Evolutionary conservation across 257 asterid genomes (phyloP), one percentile per base, ranked within the genome.

Genomic region (Ligustrum vulgare): DNA sequence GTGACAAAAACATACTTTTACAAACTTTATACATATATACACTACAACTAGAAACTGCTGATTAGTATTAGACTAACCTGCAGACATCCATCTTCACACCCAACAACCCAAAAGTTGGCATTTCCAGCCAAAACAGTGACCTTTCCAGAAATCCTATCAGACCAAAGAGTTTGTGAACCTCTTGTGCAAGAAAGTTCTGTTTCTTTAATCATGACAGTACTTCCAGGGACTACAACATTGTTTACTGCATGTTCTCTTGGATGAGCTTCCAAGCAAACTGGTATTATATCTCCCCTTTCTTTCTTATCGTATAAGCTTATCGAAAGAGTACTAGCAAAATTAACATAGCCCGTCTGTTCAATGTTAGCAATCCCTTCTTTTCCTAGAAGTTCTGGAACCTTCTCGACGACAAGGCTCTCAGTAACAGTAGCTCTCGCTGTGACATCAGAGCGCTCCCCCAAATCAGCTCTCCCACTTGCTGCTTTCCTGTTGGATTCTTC

Each of bases 71-170:
- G 32, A 78, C 87, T 75, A 82, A 91, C 99, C 97, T 95, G 99
- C 73, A 95, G 83, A 25, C 93, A 90, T 79, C 99, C 99, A 84
- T 93, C 99, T 80, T 95, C 98, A 86, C 96, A 91, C 12, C 99
- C 98, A 58, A 91, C 96, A 36, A 96, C 98, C 99, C 99, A 95
- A 75, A 95, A 95, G 88, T 95, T 93, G 43, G 88, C 83, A 89
- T 95, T 95, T 74, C 99, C 99, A 81, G 98, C 95, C 85, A 93
- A 85, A 74, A 93, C 98, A 9, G 96, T 89, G 51, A 93, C 97
- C 82, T 89, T 91, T 25, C 96, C 99, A 34, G 93, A 90, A 13
- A 95, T 87, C 77, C 94, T 86, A 77, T 95, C 99, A 28, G 97
- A 89, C 99, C 99, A 95, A 72, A 95, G 88, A 56, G 75, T 85